These are phyloP conservation scores for Fusarium sacchari DNA, from an alignment of 2,329 filamentous ascomycete species.

Conservation along the genomic window DNA sequence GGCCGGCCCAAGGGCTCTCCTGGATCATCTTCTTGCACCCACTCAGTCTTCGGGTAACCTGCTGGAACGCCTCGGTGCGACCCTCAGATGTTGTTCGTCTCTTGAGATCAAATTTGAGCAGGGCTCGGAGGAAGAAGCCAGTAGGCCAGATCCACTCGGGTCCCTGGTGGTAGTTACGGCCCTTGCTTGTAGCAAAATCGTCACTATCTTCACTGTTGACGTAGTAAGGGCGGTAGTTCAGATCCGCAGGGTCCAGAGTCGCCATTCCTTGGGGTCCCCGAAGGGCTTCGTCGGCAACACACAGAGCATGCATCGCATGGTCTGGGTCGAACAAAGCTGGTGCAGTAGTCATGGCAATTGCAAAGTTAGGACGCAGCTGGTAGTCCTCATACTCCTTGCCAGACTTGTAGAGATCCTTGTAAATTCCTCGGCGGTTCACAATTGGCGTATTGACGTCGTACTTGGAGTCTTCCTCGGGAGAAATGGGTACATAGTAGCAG, in stretches of 20 bases:
- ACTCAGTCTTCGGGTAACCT: constrained; percentile 83
- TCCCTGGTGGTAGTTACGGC: constrained; percentile 97
- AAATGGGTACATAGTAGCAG: constrained; percentile 85
- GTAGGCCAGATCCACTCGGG: constrained; percentile 99
- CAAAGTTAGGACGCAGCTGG: constrained; percentile 92
- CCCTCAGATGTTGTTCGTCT: constrained; percentile 70
- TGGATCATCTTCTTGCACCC: constrained; percentile 88
- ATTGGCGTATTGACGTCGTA: constrained; percentile 84
- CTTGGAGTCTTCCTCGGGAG: constrained; percentile 73
- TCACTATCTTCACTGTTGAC: constrained; percentile 92
- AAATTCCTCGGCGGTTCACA: constrained; percentile 92
- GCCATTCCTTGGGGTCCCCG: constrained; percentile 94
- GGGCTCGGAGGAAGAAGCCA: constrained; percentile 91
- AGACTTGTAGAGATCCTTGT: constrained; percentile 95
- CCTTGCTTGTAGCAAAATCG: constrained; percentile 92
- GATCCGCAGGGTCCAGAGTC: constrained; percentile 89
- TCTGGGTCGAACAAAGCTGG: constrained; percentile 83
- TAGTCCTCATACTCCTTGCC: constrained; percentile 98
- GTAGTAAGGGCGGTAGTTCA: constrained; percentile 95
- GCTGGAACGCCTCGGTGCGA: constrained; percentile 89
- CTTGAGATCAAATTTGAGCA: constrained; percentile 89
- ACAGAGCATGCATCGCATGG: constrained; percentile 83
- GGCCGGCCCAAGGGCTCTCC: constrained; percentile 85
- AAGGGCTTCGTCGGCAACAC: constrained; percentile 80
- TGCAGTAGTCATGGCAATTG: constrained; percentile 94